Conservation (phyloP, 2,329 filamentous ascomycete genomes). For the Trichoderma asperellum region DNA sequence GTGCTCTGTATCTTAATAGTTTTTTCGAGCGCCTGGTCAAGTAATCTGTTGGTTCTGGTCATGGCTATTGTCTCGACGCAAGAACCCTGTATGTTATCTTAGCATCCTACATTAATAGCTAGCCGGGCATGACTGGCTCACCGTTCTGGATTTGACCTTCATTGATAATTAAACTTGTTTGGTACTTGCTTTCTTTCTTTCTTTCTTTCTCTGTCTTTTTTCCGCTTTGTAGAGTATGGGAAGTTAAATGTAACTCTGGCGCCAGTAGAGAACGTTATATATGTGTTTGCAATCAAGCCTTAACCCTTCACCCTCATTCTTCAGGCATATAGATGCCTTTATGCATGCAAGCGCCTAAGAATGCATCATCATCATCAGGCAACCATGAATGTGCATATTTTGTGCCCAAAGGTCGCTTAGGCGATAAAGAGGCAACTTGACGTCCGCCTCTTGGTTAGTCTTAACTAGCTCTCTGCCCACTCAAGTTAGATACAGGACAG, state of each 20-base stretch:
- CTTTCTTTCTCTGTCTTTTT: background rate
- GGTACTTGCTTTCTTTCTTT: background rate
- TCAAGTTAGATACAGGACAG: background rate
- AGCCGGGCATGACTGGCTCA: background rate
- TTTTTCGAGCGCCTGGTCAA: background rate
- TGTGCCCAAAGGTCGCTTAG: background rate
- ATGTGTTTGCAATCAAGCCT: background rate
- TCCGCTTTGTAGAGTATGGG: background rate
- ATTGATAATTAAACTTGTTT: background rate
- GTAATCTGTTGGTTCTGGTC: background rate
- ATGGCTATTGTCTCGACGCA: background rate
- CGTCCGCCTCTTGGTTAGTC: background rate
- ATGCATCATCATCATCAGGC: background rate
- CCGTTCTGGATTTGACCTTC: background rate
- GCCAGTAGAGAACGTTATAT: no score
- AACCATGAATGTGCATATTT: background rate
- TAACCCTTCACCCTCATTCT: background rate
- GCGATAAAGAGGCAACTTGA: background rate
- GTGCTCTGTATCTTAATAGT: background rate
- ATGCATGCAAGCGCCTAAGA: background rate
- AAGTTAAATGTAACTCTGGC: background rate
- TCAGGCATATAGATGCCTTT: background rate
- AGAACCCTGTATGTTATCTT: background rate
- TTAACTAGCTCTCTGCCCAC: background rate
- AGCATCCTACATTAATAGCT: background rate